A percentile compares a stretch with the other conserved stretches of the same genome.
phyloP scores from a whole-genome alignment of 495 filamentous ascomycete genomes.

The Bathelium albidoporum region DNA sequence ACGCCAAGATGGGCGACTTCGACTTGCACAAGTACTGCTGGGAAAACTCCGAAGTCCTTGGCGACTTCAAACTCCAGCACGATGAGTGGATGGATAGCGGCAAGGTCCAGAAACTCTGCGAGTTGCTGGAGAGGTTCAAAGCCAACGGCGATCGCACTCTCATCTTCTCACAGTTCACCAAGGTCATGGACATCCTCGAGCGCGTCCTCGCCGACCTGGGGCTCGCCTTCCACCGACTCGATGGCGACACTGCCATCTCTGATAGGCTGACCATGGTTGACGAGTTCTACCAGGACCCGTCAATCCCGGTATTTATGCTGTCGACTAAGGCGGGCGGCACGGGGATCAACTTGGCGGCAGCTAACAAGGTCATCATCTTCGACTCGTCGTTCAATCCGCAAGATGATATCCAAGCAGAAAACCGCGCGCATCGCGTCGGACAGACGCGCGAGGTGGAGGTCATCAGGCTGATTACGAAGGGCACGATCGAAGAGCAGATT shows the following conservation, averaged over 20 bases:
- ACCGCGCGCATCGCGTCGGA: conserved; percentile 88
- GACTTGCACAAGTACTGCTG: conserved; percentile 72
- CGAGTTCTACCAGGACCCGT: conserved; percentile 61
- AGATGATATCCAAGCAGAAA: conserved; percentile 92
- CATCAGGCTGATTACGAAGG: conserved; percentile 64
- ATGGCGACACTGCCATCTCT: conserved; percentile 74
- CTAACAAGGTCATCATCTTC: conserved; percentile 96
- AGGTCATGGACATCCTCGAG: conserved; percentile 82
- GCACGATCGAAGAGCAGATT: conserved; percentile 89
- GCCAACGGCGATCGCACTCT: conserved; percentile 76
- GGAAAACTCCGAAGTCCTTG: conserved; percentile 49
- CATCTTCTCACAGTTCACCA: conserved; percentile 86
- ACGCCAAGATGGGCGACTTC: conserved; percentile 47
- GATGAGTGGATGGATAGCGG: conserved; percentile 87
- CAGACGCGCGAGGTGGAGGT: conserved; percentile 86
- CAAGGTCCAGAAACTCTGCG: conserved; percentile 68
- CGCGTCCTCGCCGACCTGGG: conserved; percentile 63
- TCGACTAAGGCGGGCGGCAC: conserved; percentile 90
- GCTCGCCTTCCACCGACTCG: conserved; percentile 68
- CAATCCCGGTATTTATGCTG: conserved; percentile 83
- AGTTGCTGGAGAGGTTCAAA: conserved; percentile 61
- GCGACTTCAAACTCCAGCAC: conserved; percentile 57
- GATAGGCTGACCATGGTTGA: conserved; percentile 81
- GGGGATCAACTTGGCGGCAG: conserved; percentile 87
- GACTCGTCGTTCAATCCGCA: conserved; percentile 94